Evolutionary conservation across 306 rosid genomes (phyloP).

Genomic region (Biancaea sappan): DNA sequence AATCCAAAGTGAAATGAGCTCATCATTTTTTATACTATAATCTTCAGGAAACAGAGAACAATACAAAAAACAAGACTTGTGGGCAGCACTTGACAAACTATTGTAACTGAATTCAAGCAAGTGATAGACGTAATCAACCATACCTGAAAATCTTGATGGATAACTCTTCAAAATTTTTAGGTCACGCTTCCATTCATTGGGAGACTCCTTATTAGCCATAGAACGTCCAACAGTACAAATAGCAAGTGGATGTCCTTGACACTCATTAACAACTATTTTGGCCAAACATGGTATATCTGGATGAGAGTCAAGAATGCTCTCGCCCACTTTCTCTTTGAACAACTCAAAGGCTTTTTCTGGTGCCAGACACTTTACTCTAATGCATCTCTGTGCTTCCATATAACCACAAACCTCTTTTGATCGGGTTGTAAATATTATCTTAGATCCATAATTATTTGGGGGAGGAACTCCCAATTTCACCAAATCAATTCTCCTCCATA

Average conservation of each 20-base stretch:
- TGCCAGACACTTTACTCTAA: background rate
- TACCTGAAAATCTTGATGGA: background rate
- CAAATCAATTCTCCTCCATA: background rate
- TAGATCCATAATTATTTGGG: no score
- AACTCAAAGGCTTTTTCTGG: background rate
- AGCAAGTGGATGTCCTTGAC: background rate
- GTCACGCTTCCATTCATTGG: background rate
- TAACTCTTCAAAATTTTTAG: background rate
- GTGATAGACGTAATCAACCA: background rate
- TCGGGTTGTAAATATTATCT: background rate
- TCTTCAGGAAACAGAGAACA: background rate
- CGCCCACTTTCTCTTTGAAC: background rate
- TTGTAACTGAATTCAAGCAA: no score
- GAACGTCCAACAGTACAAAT: background rate
- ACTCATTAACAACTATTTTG: background rate
- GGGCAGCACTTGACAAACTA: background rate
- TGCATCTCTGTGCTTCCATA: background rate
- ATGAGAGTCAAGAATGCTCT: background rate
- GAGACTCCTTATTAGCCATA: background rate
- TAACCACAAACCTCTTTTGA: background rate
- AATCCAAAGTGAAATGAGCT: background rate
- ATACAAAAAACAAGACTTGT: background rate
- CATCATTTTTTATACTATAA: background rate
- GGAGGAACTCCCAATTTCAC: background rate
- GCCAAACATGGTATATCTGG: background rate